Evolutionary conservation across 1,284 basidiomycete species (phyloP).

Genomic region (Sporisorium iseilematis-ciliati): DNA sequence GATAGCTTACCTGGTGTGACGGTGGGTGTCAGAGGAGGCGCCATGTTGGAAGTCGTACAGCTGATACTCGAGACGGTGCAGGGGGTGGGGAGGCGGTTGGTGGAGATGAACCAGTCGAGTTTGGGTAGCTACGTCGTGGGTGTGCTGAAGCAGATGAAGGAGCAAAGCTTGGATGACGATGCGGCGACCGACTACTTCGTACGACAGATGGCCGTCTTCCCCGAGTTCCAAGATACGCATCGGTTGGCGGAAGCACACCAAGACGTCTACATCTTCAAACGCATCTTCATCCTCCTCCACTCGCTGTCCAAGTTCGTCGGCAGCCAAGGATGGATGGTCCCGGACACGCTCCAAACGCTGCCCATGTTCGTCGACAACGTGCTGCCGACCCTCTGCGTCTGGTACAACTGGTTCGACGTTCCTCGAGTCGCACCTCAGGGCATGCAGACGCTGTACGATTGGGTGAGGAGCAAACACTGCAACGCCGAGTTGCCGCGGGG

Average conservation of each 20-base stretch:
- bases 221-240: conserved; percentile 60
- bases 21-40: conserved; percentile 80
- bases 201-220: conserved; percentile 24
- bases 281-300: conserved; percentile 84
- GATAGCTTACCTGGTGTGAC: conserved; percentile 78
- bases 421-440: conserved; percentile 63
- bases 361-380: conserved; percentile 90
- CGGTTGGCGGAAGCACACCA: conserved; percentile 14
- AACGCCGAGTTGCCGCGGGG: conserved; percentile 12
- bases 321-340: conserved; percentile 59
- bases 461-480: conserved; percentile 10
- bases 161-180: conserved; percentile 57
- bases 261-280: conserved; percentile 84
- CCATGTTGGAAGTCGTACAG: conserved; percentile 79
- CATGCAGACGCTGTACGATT: conserved; percentile 28
- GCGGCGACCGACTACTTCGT: conserved; percentile 18
- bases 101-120: conserved; percentile 76
- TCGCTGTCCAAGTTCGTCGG: conserved; percentile 74
- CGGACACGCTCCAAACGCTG: conserved; percentile 67
- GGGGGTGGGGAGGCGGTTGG: conserved; percentile 79
- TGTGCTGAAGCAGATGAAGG: conserved; percentile 75
- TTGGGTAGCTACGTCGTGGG: conserved; percentile 81
- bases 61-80: conserved; percentile 77
- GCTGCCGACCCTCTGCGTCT: conserved; percentile 82
- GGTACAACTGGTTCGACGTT: conserved; percentile 80